Percentiles rank a stretch among this genome's conserved stretches.
These are phyloP conservation scores for Lanmaoa rubissima DNA, from an alignment of 768 basidiomycete genomes.

Conservation along the genomic window DNA sequence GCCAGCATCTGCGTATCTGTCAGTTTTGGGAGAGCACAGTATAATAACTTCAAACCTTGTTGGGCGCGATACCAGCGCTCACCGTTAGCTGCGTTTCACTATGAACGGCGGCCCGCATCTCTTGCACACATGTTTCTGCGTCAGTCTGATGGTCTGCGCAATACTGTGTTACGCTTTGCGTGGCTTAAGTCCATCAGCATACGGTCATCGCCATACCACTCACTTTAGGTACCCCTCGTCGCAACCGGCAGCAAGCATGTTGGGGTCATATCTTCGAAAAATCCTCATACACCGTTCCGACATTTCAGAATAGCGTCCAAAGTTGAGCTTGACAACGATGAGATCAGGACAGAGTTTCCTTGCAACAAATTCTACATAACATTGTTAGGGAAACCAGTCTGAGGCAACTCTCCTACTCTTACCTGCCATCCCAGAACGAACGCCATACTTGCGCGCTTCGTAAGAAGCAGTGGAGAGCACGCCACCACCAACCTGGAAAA, in stretches of 20 bases:
- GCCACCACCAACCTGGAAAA: slow-evolving; percentile 69
- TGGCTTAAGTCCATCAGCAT: slow-evolving; percentile 7
- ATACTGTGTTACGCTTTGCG: slow-evolving; percentile 75
- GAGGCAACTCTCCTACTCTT: slow-evolving; percentile 11
- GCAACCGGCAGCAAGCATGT: slow-evolving; percentile 72
- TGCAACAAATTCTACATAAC: slow-evolving; percentile 74
- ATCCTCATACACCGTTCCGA: slow-evolving; percentile 70
- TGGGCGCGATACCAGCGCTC: slow-evolving; percentile 94
- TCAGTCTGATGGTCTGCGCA: slow-evolving; percentile 65
- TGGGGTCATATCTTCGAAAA: slow-evolving; percentile 69
- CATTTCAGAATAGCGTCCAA: slow-evolving; percentile 64
- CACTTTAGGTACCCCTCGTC: slow-evolving; percentile 95
- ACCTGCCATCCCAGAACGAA: slow-evolving; percentile 96
- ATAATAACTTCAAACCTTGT: slow-evolving; percentile 59
- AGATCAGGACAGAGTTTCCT: slow-evolving; percentile 92
- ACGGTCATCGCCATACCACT: slow-evolving; percentile 19
- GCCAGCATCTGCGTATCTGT: slow-evolving; percentile 70
- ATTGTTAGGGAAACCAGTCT: neutral
- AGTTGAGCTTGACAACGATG: slow-evolving; percentile 60
- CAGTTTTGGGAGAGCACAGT: slow-evolving; percentile 12
- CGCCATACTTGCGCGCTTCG: slow-evolving; percentile 86
- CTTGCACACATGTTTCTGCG: slow-evolving; percentile 71
- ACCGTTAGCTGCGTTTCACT: slow-evolving; percentile 84
- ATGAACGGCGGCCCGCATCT: slow-evolving; percentile 73
- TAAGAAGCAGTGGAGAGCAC: slow-evolving; percentile 90